These are phyloP conservation scores for Smithsoniella earleae DNA, from an alignment of 163 green algal genomes.

Conservation along the genomic window DNA sequence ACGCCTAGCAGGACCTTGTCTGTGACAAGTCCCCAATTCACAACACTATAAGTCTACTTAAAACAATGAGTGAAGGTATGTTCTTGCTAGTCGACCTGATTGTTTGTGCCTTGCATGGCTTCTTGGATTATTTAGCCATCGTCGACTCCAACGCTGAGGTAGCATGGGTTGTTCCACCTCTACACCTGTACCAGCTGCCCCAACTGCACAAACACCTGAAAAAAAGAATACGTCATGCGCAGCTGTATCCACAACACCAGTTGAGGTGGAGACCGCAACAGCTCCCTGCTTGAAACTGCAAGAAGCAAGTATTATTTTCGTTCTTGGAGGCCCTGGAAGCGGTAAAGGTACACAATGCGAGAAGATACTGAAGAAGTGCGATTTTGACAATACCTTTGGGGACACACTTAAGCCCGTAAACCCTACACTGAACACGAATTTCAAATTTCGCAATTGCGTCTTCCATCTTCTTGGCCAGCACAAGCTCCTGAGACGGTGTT, in stretches of 20 bases:
- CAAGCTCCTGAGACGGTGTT: not conserved
- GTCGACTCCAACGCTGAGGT: too few relatives aligned
- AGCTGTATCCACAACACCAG: not conserved
- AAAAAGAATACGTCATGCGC: too few relatives aligned
- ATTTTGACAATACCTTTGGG: conserved; percentile 57
- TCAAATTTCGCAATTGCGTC: not conserved
- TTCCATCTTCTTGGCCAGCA: not conserved
- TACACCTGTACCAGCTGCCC: not conserved
- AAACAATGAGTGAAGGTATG: too few relatives aligned
- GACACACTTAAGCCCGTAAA: not conserved
- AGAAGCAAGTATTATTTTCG: conserved; percentile 42
- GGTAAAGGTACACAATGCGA: conserved; percentile 70
- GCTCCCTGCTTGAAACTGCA: too few relatives aligned
- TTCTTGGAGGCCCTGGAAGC: conserved; percentile 50
- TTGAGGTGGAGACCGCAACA: too few relatives aligned
- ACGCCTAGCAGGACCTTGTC: too few relatives aligned
- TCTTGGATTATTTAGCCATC: too few relatives aligned
- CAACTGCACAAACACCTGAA: not conserved
- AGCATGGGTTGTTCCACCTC: not conserved
- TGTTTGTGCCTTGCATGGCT: too few relatives aligned
- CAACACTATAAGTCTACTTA: too few relatives aligned
- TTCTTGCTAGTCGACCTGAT: too few relatives aligned
- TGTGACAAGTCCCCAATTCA: too few relatives aligned
- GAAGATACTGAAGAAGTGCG: conserved; percentile 55
- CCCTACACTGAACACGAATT: not conserved